Evolutionary conservation across 495 filamentous ascomycete species (phyloP), one percentile per base, ranked within the genome.

Genomic region (Podospora sp.): DNA sequence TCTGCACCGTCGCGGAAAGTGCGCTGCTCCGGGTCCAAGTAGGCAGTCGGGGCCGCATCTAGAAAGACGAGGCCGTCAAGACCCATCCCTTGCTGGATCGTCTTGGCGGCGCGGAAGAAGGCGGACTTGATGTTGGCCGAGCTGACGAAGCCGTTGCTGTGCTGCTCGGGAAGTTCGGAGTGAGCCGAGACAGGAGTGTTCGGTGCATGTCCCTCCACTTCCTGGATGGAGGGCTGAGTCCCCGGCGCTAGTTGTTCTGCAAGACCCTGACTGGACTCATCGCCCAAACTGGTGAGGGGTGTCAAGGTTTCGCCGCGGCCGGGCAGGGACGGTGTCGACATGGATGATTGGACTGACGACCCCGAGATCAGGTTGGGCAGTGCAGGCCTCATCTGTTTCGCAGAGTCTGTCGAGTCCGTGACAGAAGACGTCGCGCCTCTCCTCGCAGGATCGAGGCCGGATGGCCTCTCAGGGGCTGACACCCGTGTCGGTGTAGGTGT

Each of bases 31-130:
- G 27, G 52, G 27, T 73, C 60, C 0, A 59, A 33, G 21, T 71
- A 77, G 1, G 78, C 66, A 35, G 77, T 80, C 0, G 83, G 73
- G 20, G 69, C 73, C 6, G 73, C 82, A 73, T 86, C 83, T 21
- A 83, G 73, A 51, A 84, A 86, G 25, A 82, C 71, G 4, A 83
- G 78, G 9, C 84, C 84, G 51, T 86, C 82, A 11, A 82, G 76
- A n/a, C 77, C 75, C 63, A 84, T 82, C 16, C 80, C 75, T 57
- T 82, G 78, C 29, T 80, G 77, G 26, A 84, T 79, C 12, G 84
- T 74, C 63, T 78, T 79, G 14, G 79, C 77, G 26, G 82, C 83
- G 36, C 83, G 76, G 68, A 74, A 74, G 64, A 81, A 81, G 20
- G 77, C 71, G 0, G 67, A 68, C 60, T 75, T 76, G 55, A 79